Base-by-base conservation (phyloP, 2,329 filamentous ascomycete species). In the Graphilbum ipis-grandicollis region DNA sequence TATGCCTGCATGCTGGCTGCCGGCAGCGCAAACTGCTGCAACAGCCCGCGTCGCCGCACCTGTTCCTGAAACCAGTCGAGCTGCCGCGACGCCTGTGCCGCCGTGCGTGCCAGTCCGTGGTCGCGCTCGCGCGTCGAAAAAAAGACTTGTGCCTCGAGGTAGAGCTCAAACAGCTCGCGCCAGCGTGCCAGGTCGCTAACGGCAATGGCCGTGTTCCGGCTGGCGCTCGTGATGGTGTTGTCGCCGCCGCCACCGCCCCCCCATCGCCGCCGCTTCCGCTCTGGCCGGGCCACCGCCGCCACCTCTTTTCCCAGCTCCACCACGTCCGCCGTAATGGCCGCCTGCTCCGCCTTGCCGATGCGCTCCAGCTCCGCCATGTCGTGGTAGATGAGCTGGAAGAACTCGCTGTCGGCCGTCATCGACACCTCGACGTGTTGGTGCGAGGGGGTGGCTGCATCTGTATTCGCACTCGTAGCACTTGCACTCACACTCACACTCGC, bases 161-260 rank as follows among this genome's bases (percentile, higher is more conserved):
- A 93, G 0, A 88, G 58, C 41, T 84, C 75, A 48, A 93, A 88
- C 43, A 93, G 75, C 44, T 78, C 68, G 34, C 84, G 71, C 84
- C 84, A 93, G 28, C 67, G 68, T 37, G 75, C 71, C 19, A 92
- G 57, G 50, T 90, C 79, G 32, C 66, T 75, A 19, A 34, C 38
- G 26, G 23, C 23, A 8, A 12, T 25, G 8, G 8, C 23, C 7
- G 23, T 7, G 8, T 25, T 12, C 8, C 23, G 8, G 23, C 23
- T 25, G 23, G 8, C 23, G 23, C 23, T 25, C 43, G 68, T 14
- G 13, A 18, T 17, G 26, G 8, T 21, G 36, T 31, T 19, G 33
- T 10, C 22, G 79, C 62, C 34, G 62, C 60, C 19, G 71, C 63
- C n/a, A 90, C 65, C 23, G 74, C 66, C 21, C 65, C 59, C 3